phyloP scores from a whole-genome alignment of 208 protist genomes.

The Porcisia deanei region DNA sequence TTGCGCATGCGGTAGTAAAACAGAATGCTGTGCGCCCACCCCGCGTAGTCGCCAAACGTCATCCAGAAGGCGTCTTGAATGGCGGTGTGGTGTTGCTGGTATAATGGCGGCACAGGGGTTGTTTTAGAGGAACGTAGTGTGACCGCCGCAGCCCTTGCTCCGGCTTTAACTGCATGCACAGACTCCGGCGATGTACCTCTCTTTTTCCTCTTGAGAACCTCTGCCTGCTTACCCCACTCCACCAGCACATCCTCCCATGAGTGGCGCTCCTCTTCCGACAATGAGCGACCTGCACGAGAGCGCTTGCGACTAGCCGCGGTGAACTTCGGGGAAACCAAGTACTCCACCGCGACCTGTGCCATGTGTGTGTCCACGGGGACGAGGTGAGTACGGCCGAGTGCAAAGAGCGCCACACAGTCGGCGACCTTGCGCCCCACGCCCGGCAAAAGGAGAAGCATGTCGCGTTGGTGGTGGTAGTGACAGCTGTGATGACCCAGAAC shows the following conservation, averaged over 20 bases:
- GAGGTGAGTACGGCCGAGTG: conserved; percentile 48
- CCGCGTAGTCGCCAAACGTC: conserved; percentile 68
- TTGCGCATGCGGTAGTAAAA: conserved; percentile 63
- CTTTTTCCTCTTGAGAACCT: background rate
- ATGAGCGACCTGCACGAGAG: background rate
- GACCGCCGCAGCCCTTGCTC: background rate
- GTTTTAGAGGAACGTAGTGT: background rate
- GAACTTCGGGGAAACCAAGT: conserved; percentile 19
- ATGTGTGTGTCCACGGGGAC: conserved; percentile 93
- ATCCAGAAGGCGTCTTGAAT: conserved; percentile 63
- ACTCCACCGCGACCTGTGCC: conserved; percentile 67
- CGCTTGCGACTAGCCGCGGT: background rate
- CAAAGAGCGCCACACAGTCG: conserved; percentile 84
- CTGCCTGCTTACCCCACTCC: conserved; percentile 23
- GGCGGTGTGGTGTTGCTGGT: conserved; percentile 63
- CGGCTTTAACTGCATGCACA: background rate
- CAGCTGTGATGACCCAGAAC: conserved; percentile 24
- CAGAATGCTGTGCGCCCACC: conserved; percentile 78
- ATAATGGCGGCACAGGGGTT: conserved; percentile 30
- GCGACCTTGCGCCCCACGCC: conserved; percentile 86
- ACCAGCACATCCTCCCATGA: conserved; percentile 15
- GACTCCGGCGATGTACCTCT: conserved; percentile 1
- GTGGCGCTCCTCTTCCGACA: background rate
- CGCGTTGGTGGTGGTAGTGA: conserved; percentile 35
- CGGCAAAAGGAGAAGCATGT: conserved; percentile 46